Base-by-base conservation (phyloP, 2,329 filamentous ascomycete species). In the Aspergillus unguis region DNA sequence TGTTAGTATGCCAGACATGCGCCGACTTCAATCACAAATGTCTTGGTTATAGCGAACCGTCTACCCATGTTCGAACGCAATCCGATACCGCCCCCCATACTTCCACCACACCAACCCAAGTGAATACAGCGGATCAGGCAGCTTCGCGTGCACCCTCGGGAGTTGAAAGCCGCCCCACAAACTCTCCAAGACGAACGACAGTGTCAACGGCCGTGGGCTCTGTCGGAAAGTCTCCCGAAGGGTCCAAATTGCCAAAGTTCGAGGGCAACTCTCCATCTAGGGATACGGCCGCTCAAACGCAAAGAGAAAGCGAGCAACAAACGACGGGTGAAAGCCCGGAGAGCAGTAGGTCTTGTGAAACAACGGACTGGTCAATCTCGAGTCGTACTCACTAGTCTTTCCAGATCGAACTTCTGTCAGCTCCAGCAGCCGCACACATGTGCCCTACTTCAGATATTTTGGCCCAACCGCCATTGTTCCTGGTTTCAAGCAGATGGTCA, bases 381-480 rank as follows among this genome's bases (percentile, higher is more conserved):
- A 31, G 55, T 42, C 54, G 61, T 50, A 60, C 45, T 25, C 1
- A 17, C 41, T 27, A 5, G 17, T 41, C 10, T 23, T 26, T 25
- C 32, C 46, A 72, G 71, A 58, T 54, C 68, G 69, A n/a, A 72
- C 70, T 8, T 71, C 70, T 36, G 41, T 72, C 29, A 68, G 69
- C 56, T 68, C 67, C 40, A 65, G 56, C 28, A 62, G 63, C 56
- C 70, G 69, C 50, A 73, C 71, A 7, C 70, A 74, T 49, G 88
- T 95, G 58, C 90, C 90, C 0, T 96, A 94, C 68, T 95, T 95
- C 63, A 80, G 91, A 55, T 95, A 94, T 71, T 94, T 95, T 66
- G 91, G 90, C 0, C 89, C 90, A 0, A 95, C 91, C 1, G 91
- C 90, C 57, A 95, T 95, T 64, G 89, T 94, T 48, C 90, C 90